Conservation (phyloP, 2,329 filamentous ascomycete species). For the Aspergillus nomiae region DNA sequence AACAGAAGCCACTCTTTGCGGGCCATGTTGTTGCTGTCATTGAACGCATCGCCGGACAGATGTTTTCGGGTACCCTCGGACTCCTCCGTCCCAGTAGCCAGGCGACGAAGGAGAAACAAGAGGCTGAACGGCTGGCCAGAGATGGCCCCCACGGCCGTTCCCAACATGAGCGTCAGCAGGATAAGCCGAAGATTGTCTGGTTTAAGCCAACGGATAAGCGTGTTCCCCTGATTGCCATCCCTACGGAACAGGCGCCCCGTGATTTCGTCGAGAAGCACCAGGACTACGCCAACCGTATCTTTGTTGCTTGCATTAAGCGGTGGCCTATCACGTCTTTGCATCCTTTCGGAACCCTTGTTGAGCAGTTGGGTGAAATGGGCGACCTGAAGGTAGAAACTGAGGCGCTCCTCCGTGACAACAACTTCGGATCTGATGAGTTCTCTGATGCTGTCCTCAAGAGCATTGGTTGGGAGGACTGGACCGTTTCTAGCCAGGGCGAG, state of each 20-base stretch:
- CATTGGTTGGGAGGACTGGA: slow-evolving; percentile 90
- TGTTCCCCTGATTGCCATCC: slow-evolving; percentile 95
- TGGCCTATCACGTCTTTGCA: slow-evolving; percentile 99
- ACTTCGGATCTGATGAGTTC: slow-evolving; percentile 96
- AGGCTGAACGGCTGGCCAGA: slow-evolving; percentile 88
- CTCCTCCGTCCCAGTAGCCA: slow-evolving; percentile 94
- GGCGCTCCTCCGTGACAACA: slow-evolving; percentile 95
- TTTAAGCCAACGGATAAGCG: slow-evolving; percentile 99
- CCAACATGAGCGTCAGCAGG: slow-evolving; percentile 81
- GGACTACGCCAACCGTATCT: slow-evolving; percentile 96
- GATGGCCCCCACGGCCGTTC: slow-evolving; percentile 74
- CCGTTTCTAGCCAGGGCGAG: slow-evolving; percentile 79
- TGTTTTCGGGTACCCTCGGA: slow-evolving; percentile 97
- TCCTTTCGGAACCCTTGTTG: slow-evolving; percentile 95
- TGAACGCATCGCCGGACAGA: slow-evolving; percentile 94
- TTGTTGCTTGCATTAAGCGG: slow-evolving; percentile 98
- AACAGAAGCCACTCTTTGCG: slow-evolving; percentile 95
- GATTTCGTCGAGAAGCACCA: slow-evolving; percentile 99
- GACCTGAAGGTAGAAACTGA: slow-evolving; percentile 98
- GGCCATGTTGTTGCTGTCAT: slow-evolving; percentile 97
- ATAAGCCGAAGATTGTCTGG: slow-evolving; percentile 99
- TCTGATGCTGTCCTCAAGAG: slow-evolving; percentile 94
- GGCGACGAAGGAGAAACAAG: slow-evolving; percentile 98
- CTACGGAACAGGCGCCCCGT: slow-evolving; percentile 93
- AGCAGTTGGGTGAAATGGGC: slow-evolving; percentile 96